Conservation (phyloP, 73 alveolate genomes). For the Uronychia setigera region DNA sequence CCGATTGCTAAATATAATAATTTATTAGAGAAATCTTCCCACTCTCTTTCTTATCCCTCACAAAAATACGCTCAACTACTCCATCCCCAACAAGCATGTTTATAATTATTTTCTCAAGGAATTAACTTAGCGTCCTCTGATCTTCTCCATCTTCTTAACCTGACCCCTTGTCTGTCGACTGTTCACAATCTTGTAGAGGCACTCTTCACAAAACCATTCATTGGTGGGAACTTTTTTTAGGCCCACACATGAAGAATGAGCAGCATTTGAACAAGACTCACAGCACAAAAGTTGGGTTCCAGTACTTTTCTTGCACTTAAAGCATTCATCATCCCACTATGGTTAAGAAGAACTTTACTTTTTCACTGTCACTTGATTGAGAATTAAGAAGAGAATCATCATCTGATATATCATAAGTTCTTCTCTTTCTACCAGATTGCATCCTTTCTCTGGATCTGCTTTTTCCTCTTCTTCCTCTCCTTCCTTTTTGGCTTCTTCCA, state of each 20-base stretch:
- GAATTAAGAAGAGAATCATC: neutral
- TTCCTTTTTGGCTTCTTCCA: neutral
- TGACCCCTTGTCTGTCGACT: conserved; percentile 5
- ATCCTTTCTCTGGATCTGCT: neutral
- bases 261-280: conserved; percentile 7
- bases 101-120: too few relatives aligned
- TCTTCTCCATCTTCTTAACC: too few relatives aligned
- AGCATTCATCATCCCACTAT: neutral
- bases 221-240: conserved; percentile 7
- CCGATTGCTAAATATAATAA: too few relatives aligned
- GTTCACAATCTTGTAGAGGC: neutral
- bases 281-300: conserved; percentile 11
- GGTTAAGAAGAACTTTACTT: neutral
- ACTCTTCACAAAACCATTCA: conserved; percentile 14
- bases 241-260: neutral
- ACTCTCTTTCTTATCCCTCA: too few relatives aligned
- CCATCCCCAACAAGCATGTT: too few relatives aligned
- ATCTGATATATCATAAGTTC: neutral
- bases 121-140: too few relatives aligned
- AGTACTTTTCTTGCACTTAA: neutral
- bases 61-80: too few relatives aligned
- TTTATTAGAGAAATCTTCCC: too few relatives aligned
- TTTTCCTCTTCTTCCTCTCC: neutral
- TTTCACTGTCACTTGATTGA: neutral
- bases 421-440: neutral